These are phyloP conservation scores for Oxyria digyna DNA, from an alignment of 148 eudicot species.

Conservation along the genomic window DNA sequence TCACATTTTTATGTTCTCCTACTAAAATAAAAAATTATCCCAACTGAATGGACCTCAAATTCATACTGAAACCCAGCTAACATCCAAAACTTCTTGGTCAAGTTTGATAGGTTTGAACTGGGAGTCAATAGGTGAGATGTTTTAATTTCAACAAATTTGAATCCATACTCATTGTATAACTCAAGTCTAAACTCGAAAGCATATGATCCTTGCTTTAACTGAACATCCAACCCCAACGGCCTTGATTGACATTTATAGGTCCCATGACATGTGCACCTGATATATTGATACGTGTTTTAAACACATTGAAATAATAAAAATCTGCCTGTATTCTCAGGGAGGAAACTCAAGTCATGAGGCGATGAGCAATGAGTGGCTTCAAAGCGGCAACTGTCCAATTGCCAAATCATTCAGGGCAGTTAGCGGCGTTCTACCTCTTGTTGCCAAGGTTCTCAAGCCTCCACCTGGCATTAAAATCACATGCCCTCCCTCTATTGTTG, in stretches of 20 bases:
- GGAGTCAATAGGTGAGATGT: not conserved
- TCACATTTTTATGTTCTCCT: too few relatives aligned
- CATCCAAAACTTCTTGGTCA: not conserved
- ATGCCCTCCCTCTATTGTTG: slow-evolving; percentile 82
- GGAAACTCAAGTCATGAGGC: slow-evolving; percentile 74
- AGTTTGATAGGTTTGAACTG: not conserved
- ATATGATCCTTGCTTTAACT: not conserved
- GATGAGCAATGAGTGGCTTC: slow-evolving; percentile 75
- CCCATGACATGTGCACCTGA: not conserved
- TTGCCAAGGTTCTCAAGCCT: slow-evolving; percentile 79
- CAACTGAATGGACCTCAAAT: not conserved
- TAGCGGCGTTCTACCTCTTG: slow-evolving; percentile 69
- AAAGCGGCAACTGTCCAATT: slow-evolving; percentile 79
- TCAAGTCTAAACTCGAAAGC: not conserved
- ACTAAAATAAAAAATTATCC: not conserved
- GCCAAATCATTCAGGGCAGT: slow-evolving; percentile 92
- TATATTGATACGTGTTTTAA: not conserved
- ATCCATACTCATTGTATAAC: not conserved
- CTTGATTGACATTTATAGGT: not conserved
- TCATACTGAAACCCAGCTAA: not conserved
- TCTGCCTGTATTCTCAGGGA: slow-evolving; percentile 50
- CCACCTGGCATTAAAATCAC: slow-evolving; percentile 62
- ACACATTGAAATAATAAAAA: not conserved
- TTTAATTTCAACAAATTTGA: not conserved
- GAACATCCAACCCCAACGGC: not conserved